A percentile compares a stretch with the other conserved stretches of the same genome.
Conservation (phyloP, 805 yeast genomes). For the Isabelozyma heimii region DNA sequence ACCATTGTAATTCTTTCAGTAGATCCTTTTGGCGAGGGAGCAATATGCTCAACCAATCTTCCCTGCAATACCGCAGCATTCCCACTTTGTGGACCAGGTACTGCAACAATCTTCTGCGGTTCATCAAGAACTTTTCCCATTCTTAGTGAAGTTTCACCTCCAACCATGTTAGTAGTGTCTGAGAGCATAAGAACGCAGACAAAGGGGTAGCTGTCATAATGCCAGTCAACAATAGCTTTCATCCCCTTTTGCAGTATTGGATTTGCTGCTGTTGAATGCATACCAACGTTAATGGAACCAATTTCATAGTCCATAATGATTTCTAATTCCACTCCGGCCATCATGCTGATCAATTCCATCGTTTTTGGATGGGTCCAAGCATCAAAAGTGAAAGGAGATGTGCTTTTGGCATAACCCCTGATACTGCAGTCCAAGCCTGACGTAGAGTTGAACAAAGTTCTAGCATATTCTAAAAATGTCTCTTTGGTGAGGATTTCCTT, state of each 20-base stretch:
- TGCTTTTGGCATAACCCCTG: conserved; percentile 21
- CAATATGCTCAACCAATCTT: conserved; percentile 38
- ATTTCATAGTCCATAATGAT: conserved; percentile 56
- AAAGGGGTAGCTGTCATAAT: conserved; percentile 60
- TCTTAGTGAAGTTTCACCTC: conserved; percentile 57
- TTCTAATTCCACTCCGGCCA: conserved; percentile 59
- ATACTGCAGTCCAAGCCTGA: conserved; percentile 28
- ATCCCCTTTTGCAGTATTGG: conserved; percentile 40
- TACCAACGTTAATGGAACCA: conserved; percentile 50
- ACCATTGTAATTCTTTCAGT: conserved; percentile 42
- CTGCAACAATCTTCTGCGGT: conserved; percentile 10
- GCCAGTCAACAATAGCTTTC: conserved; percentile 63
- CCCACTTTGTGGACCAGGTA: conserved; percentile 32
- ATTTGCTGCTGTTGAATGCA: conserved; percentile 30
- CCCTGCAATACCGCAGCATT: conserved; percentile 40
- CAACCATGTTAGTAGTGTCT: conserved; percentile 56
- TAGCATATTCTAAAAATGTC: conserved; percentile 14
- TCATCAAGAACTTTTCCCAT: conserved; percentile 33
- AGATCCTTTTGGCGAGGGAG: conserved; percentile 32
- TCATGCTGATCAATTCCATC: conserved; percentile 27
- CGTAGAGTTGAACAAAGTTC: conserved; percentile 23
- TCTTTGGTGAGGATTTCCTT: conserved; percentile 22
- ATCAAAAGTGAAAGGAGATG: conserved; percentile 19
- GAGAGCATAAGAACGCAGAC: conserved; percentile 66
- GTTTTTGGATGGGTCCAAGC: conserved; percentile 30